A percentile compares a stretch with the other conserved stretches of the same genome.
Evolutionary conservation across 768 basidiomycete genomes (phyloP).

Genomic region (Grammothele lineata): DNA sequence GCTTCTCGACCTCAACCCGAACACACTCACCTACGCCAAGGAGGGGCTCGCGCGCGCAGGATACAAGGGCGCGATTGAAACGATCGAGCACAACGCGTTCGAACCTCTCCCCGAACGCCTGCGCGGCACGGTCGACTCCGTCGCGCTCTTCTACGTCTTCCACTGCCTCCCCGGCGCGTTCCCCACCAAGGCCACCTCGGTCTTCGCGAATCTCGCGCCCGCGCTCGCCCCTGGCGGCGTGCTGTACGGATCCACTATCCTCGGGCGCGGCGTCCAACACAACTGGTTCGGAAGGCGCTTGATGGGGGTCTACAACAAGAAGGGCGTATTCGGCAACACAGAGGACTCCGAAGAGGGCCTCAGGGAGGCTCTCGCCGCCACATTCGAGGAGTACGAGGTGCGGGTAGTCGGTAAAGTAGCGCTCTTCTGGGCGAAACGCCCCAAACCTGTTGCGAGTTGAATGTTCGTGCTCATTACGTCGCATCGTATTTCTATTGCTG

Average conservation of each 20-base stretch:
- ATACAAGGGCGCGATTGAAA: constrained; percentile 10
- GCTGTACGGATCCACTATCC: constrained; percentile 17
- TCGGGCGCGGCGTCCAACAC: constrained; percentile 16
- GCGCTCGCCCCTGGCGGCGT: constrained; percentile 9
- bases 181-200: constrained; percentile 12
- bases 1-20: constrained; percentile 16
- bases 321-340: constrained; percentile 13
- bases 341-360: constrained; percentile 9
- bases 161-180: constrained; percentile 19
- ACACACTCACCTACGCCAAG: constrained; percentile 9
- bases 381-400: constrained; percentile 16
- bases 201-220: constrained; percentile 3
- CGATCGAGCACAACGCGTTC: constrained; percentile 11
- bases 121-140: constrained; percentile 11
- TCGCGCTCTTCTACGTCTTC: constrained; percentile 19
- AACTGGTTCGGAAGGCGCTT: constrained; percentile 12
- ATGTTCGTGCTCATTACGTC: too few relatives aligned
- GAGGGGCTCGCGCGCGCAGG: constrained; percentile 7
- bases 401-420: constrained; percentile 11
- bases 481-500: too few relatives aligned
- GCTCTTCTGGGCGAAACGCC: constrained; percentile 12
- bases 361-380: constrained; percentile 6
- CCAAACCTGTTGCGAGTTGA: too few relatives aligned
- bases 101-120: constrained; percentile 9
- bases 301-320: constrained; percentile 11